Conservation (phyloP, 78 protist genomes). For the Bigelowiella natans region DNA sequence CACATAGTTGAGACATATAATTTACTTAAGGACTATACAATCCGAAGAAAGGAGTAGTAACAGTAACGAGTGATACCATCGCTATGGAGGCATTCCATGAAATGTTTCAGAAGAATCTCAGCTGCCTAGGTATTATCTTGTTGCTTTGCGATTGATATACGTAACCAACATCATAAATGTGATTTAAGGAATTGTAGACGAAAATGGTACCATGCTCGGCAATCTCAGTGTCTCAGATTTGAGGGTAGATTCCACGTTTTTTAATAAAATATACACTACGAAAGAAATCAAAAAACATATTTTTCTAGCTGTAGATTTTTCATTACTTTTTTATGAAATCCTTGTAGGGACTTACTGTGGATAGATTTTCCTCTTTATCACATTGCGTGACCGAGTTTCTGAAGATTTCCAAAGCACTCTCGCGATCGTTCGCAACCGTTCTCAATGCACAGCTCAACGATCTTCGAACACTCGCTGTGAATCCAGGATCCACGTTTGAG, state of each 20-base stretch:
- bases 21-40: not conserved
- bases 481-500: not conserved
- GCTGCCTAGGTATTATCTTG: not conserved
- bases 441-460: not conserved
- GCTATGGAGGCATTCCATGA: not conserved
- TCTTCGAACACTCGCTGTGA: not conserved
- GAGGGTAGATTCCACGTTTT: not conserved
- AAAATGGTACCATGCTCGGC: not conserved
- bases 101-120: not conserved
- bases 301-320: not conserved
- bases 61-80: not conserved
- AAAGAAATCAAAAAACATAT: not conserved
- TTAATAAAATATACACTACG: not conserved
- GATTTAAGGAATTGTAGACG: not conserved
- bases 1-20: no score
- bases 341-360: not conserved
- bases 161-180: not conserved
- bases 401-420: not conserved
- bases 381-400: not conserved
- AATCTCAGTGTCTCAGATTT: not conserved
- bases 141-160: not conserved
- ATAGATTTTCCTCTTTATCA: not conserved
- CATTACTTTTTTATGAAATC: not conserved
- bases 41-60: not conserved
- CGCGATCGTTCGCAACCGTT: not conserved